A percentile compares a stretch with the other conserved stretches of the same genome.
Evolutionary conservation across 345 rosid genomes (phyloP).

Genomic region (Populus alba): DNA sequence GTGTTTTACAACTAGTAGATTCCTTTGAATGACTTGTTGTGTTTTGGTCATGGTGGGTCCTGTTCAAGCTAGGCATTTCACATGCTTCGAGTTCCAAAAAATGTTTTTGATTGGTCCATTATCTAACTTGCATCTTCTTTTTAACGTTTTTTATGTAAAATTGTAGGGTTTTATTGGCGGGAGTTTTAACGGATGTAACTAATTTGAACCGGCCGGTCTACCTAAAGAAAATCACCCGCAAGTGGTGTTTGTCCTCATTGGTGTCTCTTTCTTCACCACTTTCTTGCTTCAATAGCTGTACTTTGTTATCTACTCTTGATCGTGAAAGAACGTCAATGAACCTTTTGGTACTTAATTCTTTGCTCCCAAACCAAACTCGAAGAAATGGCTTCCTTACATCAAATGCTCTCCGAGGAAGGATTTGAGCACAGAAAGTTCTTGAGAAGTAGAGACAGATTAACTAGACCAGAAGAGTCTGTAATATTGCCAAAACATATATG

Average conservation of each 20-base stretch:
- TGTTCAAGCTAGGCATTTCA: not conserved
- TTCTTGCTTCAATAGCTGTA: slow-evolving; percentile 8
- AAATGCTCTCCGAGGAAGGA: slow-evolving; percentile 48
- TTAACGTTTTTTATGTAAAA: not conserved
- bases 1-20: not conserved
- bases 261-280: not conserved
- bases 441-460: slow-evolving; percentile 9
- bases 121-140: not conserved
- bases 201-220: not conserved
- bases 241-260: slow-evolving; percentile 19
- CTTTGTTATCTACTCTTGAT: slow-evolving; percentile 15
- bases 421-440: slow-evolving; percentile 21
- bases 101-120: not conserved
- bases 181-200: slow-evolving; percentile 4
- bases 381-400: slow-evolving; percentile 41
- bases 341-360: slow-evolving; percentile 5
- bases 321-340: slow-evolving; percentile 24
- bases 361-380: slow-evolving; percentile 6
- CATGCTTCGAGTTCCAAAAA: not conserved
- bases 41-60: not conserved
- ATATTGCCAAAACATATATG: slow-evolving; percentile 40
- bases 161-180: not conserved
- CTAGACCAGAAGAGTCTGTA: slow-evolving; percentile 15
- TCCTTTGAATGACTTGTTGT: not conserved
- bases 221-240: not conserved